Evolutionary conservation across 768 basidiomycete species (phyloP), one percentile per base, ranked within the genome.

Genomic region (Tricholoma bakamatsutake): DNA sequence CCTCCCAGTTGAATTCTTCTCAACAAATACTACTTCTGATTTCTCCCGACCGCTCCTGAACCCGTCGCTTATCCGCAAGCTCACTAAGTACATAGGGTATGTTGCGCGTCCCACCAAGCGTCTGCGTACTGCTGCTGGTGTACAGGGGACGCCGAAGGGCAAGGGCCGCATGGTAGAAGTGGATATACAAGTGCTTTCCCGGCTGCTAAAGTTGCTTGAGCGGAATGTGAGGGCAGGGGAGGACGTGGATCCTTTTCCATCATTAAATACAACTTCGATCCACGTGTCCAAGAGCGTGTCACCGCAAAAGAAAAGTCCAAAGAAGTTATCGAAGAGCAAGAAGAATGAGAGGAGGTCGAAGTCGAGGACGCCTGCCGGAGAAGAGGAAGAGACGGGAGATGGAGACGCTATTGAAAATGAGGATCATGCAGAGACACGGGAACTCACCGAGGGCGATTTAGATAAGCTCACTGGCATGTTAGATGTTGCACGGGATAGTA

Each of bases 221-320:
- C 78, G 93, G 35, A 88, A 83, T 50, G 84, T 95, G 51, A 83
- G 80, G 59, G 80, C 83, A 2, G 88, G 85, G 0, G 89, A 93
- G 66, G 84, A 86, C 58, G 57, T 90, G 8, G 87, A 88, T 57
- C 87, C 88, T 0, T 91, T 97, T 60, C 73, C 70, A 51, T 51
- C 56, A 59, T 72, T 54, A 50, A 54, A 50, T 58, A 55, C 46
- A 3, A 62, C 62, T 45, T 45, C 61, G 17, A 9, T 10, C n/a
- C 28, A 31, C n/a, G 54, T 60, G 10, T 57, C 59, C 2, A 63
- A 65, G 51, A 70, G 68, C 33, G 67, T 68, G 0, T 80, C 80
- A 2, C 80, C 78, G 5, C 83, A 79, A 68, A 88, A 81, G 59
- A 73, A 71, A 31, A 71, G 69, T 50, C 68, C 70, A 5, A 81